Evolutionary conservation across 2,329 filamentous ascomycete species (phyloP).

Genomic region (Aureobasidium sp.): DNA sequence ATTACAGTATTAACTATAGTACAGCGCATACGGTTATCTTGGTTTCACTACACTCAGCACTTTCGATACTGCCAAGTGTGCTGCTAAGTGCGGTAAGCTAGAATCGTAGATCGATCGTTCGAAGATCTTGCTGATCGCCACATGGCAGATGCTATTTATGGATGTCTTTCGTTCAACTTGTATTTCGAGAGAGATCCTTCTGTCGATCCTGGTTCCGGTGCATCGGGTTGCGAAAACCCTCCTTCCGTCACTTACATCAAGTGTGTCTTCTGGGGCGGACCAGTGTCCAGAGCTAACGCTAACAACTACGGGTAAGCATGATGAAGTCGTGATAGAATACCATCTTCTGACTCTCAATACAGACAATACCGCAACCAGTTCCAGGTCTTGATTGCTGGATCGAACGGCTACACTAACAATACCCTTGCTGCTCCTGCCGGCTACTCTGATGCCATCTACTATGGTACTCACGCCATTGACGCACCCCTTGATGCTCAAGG

Average conservation of each 20-base stretch:
- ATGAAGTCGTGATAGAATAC: too few species aligned
- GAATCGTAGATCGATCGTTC: not conserved
- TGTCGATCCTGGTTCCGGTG: conserved; percentile 1
- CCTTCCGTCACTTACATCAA: conserved; percentile 20
- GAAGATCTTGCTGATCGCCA: not conserved
- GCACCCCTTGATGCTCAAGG: conserved; percentile 24
- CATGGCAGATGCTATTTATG: not conserved
- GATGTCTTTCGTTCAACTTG: conserved; percentile 24
- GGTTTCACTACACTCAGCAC: conserved; percentile 9
- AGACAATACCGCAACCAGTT: conserved; percentile 28
- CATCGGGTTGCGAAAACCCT: conserved; percentile 6
- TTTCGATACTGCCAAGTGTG: conserved; percentile 21
- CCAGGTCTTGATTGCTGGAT: conserved; percentile 38
- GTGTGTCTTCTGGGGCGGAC: conserved; percentile 19
- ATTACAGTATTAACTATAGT: not conserved
- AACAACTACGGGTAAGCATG: conserved; percentile 26
- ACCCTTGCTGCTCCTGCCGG: conserved; percentile 16
- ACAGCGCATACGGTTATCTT: conserved; percentile 10
- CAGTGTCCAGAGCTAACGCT: conserved; percentile 22
- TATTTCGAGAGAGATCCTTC: conserved; percentile 21
- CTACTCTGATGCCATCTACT: conserved; percentile 23
- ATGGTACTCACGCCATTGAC: conserved; percentile 32
- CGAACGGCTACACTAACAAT: conserved; percentile 31
- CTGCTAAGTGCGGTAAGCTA: conserved; percentile 19
- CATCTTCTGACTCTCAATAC: not conserved